These are phyloP conservation scores for Chaetothyriales sp. DNA, from an alignment of 2,329 filamentous ascomycete genomes.

Conservation along the genomic window DNA sequence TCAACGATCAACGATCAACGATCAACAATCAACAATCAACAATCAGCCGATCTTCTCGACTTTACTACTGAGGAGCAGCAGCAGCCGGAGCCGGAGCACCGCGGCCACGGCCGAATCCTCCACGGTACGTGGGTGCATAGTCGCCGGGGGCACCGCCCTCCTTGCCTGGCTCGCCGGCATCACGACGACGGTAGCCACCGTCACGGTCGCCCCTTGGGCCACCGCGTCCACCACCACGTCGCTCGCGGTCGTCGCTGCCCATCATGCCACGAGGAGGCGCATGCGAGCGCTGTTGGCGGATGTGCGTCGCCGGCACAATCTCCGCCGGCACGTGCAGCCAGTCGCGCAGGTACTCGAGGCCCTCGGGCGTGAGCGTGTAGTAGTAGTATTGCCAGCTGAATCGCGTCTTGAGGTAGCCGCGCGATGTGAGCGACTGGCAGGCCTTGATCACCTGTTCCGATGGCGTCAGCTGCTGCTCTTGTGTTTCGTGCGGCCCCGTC, in stretches of 20 bases:
- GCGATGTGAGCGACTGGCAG: conserved; percentile 92
- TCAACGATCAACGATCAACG: background rate
- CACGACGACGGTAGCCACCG: conserved; percentile 85
- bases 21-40: background rate
- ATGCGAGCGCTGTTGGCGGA: conserved; percentile 99
- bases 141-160: conserved; percentile 84
- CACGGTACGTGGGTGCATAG: conserved; percentile 86
- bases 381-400: conserved; percentile 99
- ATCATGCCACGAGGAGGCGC: conserved; percentile 98
- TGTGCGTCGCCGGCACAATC: conserved; percentile 98
- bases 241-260: conserved; percentile 65
- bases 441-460: conserved; percentile 71
- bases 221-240: conserved; percentile 74
- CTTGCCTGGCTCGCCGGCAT: conserved; percentile 59
- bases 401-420: conserved; percentile 98
- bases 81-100: conserved; percentile 48
- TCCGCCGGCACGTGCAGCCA: conserved; percentile 99
- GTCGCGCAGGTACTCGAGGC: conserved; percentile 99
- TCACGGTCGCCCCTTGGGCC: conserved; percentile 64
- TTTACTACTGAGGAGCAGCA: background rate
- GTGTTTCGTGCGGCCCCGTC: too few species aligned
- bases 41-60: background rate
- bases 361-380: conserved; percentile 99
- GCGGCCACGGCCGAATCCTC: conserved; percentile 80
- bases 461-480: background rate